These are phyloP conservation scores for Bruguiera sexangula DNA, from an alignment of 345 rosid genomes.

Conservation along the genomic window DNA sequence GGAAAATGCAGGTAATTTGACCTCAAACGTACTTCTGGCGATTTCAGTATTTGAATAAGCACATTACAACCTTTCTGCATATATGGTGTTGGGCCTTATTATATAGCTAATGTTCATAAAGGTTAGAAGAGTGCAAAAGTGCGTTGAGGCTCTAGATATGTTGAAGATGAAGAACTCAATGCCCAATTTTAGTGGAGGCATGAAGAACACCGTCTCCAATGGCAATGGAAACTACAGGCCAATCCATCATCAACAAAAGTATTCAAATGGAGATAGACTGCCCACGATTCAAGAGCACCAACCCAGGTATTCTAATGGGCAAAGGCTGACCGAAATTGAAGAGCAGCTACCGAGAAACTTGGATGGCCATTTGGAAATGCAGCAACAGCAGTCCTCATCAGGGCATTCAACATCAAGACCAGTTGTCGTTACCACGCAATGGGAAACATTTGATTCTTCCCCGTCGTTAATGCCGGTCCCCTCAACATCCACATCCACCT, in stretches of 20 bases:
- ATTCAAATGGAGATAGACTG: conserved; percentile 35
- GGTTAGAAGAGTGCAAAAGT: conserved; percentile 95
- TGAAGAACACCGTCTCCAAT: conserved; percentile 7
- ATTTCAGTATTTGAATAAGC: no score
- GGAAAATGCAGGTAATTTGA: conserved; percentile 86
- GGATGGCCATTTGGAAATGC: background rate
- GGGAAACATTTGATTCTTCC: conserved; percentile 87
- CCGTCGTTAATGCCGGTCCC: conserved; percentile 35
- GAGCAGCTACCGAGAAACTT: conserved; percentile 12
- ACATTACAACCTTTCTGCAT: background rate
- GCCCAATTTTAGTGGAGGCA: conserved; percentile 14
- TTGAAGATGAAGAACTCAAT: conserved; percentile 80
- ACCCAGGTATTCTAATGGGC: conserved; percentile 40
- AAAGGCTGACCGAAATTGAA: conserved; percentile 12
- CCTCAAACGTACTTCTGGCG: no score
- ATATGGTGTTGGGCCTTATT: background rate
- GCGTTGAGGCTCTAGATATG: conserved; percentile 78
- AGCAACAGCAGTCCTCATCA: conserved; percentile 33
- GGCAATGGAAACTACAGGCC: conserved; percentile 42
- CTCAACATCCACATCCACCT: conserved; percentile 31
- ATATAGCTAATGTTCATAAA: conserved; percentile 19
- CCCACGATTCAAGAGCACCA: conserved; percentile 41
- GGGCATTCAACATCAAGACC: conserved; percentile 46
- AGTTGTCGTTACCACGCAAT: conserved; percentile 68
- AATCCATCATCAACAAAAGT: conserved; percentile 30